Percentiles rank a stretch among this genome's conserved stretches.
These are phyloP conservation scores for Phytophthora sansomeana DNA, from an alignment of 352 stramenopile species.

Conservation along the genomic window DNA sequence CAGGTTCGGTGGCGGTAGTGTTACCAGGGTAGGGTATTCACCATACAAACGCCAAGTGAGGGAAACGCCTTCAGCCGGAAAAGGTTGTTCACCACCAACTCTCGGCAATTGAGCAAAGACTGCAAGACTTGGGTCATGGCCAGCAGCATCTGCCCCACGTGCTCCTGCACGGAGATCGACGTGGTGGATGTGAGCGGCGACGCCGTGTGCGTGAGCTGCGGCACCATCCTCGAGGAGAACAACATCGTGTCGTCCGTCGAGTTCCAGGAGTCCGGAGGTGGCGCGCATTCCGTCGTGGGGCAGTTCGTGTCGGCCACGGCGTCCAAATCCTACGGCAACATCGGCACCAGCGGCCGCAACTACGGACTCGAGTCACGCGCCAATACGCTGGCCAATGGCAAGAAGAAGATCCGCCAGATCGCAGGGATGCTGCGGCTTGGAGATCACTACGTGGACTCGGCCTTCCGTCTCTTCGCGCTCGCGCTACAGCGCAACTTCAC, in stretches of 20 bases:
- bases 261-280: conserved; percentile 95
- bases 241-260: conserved; percentile 97
- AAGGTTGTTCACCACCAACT: conserved; percentile 44
- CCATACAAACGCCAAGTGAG: conserved; percentile 12
- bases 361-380: conserved; percentile 95
- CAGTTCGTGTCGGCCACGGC: conserved; percentile 95
- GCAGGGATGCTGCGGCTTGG: conserved; percentile 93
- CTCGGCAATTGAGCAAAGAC: conserved; percentile 14
- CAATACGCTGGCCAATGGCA: conserved; percentile 96
- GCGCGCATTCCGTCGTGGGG: conserved; percentile 93
- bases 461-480: conserved; percentile 96
- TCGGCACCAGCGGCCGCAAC: conserved; percentile 89
- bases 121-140: conserved; percentile 40
- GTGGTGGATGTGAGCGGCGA: conserved; percentile 92
- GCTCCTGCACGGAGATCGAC: conserved; percentile 95
- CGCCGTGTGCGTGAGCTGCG: conserved; percentile 88
- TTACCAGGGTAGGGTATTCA: not conserved
- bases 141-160: conserved; percentile 93
- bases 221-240: conserved; percentile 98
- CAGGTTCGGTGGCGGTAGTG: not conserved
- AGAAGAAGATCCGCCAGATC: conserved; percentile 94
- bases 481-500: conserved; percentile 98
- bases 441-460: conserved; percentile 96
- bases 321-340: conserved; percentile 92
- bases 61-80: conserved; percentile 16